phyloP scores from a whole-genome alignment of 805 yeast species.

The Yamadazyma phyllophila region DNA sequence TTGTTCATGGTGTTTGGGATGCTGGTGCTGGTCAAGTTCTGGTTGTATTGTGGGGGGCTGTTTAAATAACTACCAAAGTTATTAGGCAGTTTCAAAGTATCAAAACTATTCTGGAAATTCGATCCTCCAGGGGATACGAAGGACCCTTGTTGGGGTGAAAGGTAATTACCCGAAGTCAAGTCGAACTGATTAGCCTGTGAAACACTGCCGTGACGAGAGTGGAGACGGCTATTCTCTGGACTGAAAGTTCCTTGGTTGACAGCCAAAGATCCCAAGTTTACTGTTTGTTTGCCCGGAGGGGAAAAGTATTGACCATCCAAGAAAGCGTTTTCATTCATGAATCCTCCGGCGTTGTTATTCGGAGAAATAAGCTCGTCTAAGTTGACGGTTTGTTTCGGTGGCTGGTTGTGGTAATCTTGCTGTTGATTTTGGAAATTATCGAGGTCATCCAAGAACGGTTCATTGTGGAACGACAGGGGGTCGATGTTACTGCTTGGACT shows the following conservation, averaged over 20 bases:
- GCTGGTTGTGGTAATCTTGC: constrained; percentile 13
- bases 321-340: constrained; percentile 16
- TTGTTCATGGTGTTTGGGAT: constrained; percentile 20
- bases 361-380: constrained; percentile 42
- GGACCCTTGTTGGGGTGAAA: constrained; percentile 33
- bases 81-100: constrained; percentile 37
- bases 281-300: constrained; percentile 28
- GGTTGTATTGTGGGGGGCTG: constrained; percentile 34
- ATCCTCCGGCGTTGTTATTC: constrained; percentile 10
- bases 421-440: constrained; percentile 14
- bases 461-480: constrained; percentile 17
- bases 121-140: constrained; percentile 31
- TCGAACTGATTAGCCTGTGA: constrained; percentile 24
- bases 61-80: constrained; percentile 27
- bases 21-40: constrained; percentile 20
- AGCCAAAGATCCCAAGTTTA: constrained; percentile 23
- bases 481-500: constrained; percentile 12
- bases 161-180: constrained; percentile 27
- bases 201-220: constrained; percentile 30
- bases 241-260: constrained; percentile 25
- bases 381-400: constrained; percentile 20
- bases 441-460: constrained; percentile 32
- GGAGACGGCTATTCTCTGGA: constrained; percentile 18
- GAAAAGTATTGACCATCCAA: constrained; percentile 41
- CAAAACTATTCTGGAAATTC: constrained; percentile 29